A percentile compares a stretch with the other conserved stretches of the same genome.
Evolutionary conservation across 306 rosid genomes (phyloP).

Genomic region (Trichosanthes cucumerina): DNA sequence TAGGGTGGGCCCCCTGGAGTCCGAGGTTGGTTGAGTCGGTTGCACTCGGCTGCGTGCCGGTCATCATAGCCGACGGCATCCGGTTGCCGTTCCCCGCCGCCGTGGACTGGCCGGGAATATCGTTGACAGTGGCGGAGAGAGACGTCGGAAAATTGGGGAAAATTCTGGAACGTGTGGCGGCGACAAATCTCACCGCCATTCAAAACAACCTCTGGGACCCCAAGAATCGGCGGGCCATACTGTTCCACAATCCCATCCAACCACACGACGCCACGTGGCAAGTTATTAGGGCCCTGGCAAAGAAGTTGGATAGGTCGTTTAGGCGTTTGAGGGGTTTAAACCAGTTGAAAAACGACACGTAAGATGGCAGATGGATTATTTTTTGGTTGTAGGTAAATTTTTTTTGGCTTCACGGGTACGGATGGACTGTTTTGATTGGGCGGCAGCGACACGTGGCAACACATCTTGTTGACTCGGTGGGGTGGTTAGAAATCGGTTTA

Average conservation of each 20-base stretch:
- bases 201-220: slow-evolving; percentile 62
- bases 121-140: slow-evolving; percentile 63
- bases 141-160: slow-evolving; percentile 55
- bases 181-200: slow-evolving; percentile 51
- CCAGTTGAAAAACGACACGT: slow-evolving; percentile 31
- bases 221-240: slow-evolving; percentile 40
- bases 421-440: background rate
- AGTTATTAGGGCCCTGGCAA: slow-evolving; percentile 23
- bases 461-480: background rate
- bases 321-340: slow-evolving; percentile 24
- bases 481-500: background rate
- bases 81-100: slow-evolving; percentile 51
- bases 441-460: background rate
- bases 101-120: slow-evolving; percentile 69
- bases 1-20: slow-evolving; percentile 99
- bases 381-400: background rate
- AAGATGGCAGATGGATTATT: background rate
- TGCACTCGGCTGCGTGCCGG: slow-evolving; percentile 81
- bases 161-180: slow-evolving; percentile 63
- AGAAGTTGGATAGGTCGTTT: slow-evolving; percentile 39
- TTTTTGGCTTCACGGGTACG: background rate
- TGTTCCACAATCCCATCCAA: slow-evolving; percentile 32
- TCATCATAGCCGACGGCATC: slow-evolving; percentile 72
- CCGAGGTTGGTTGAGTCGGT: slow-evolving; percentile 84
- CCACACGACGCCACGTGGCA: slow-evolving; percentile 94